Evolutionary conservation across 2,329 filamentous ascomycete genomes (phyloP), one percentile per base, ranked within the genome.

Genomic region (Pseudogymnoascus sp.): DNA sequence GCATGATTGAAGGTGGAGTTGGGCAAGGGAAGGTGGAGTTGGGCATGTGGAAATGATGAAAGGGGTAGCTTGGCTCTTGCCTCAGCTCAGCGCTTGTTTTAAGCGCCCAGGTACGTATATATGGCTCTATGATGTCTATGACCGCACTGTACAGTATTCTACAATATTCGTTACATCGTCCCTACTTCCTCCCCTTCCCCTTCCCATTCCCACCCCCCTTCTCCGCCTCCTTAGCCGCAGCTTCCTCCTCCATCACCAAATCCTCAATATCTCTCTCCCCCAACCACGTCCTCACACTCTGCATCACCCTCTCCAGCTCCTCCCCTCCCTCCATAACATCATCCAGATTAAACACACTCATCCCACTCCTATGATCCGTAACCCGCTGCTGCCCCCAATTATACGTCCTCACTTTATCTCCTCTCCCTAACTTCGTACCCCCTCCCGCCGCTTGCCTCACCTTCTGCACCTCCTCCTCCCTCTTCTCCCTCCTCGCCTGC

Each of bases 321-420:
- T 83, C 77, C 3, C 86, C 87, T 3, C 88, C 88, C 46, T 82
- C 82, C 71, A 90, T 81, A 26, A 90, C 82, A 72, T 83, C 82
- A 65, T 86, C 82, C 42, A 91, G 74, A 71, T 88, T 84, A 70
- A 88, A 82, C 60, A 88, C 77, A 62, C 85, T 88, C 23, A 83
- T 75, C 7, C 87, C 87, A 72, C 85, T 89, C 56, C 88, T 78
- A 74, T 91, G 88, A 75, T 91, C 88, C 13, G 88, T 90, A 60
- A 90, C 87, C 63, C 88, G 78, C 73, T 87, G 87, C 75, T 90
- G 86, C 3, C 80, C 79, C 75, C 80, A 89, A 72, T 90, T 90
- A 72, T 91, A 91, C 7, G 88, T 91, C 65, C 88, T 78, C 64
- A 99, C 88, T 79, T 99, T 99, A 78, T 97, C 92, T 56, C 91